Conservation (phyloP, 768 basidiomycete genomes). For the Postia placenta region DNA sequence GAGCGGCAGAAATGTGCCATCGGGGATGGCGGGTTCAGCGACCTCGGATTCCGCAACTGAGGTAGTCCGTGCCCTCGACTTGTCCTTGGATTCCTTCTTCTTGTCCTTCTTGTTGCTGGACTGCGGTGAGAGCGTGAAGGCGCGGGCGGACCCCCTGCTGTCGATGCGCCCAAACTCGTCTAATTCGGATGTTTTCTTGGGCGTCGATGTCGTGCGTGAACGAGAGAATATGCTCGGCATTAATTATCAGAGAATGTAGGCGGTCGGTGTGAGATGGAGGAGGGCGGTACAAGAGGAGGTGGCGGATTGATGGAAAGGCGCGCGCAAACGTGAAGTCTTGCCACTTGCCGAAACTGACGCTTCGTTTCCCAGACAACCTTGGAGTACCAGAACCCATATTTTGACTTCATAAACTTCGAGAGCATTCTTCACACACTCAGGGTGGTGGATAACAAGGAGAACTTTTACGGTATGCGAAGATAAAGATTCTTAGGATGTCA, state of each 20-base stretch:
- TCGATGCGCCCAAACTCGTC: slow-evolving; percentile 67
- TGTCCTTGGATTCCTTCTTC: slow-evolving; percentile 34
- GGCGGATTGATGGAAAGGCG: background rate
- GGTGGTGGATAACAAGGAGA: background rate
- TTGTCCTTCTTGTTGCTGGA: slow-evolving; percentile 46
- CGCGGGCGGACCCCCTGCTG: slow-evolving; percentile 38
- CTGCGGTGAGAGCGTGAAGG: slow-evolving; percentile 16
- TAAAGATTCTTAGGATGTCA: background rate
- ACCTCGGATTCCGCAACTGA: slow-evolving; percentile 29
- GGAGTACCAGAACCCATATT: background rate
- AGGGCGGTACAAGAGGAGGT: slow-evolving; percentile 5
- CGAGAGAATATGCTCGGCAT: slow-evolving; percentile 78
- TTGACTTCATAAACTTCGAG: background rate
- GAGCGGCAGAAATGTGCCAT: slow-evolving; percentile 30
- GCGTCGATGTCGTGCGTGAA: slow-evolving; percentile 54
- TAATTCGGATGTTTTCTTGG: slow-evolving; percentile 26
- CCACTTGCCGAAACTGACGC: background rate
- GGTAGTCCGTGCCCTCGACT: slow-evolving; percentile 36
- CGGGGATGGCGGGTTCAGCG: slow-evolving; percentile 24
- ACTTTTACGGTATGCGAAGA: background rate
- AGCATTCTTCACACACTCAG: background rate
- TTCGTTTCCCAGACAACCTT: background rate
- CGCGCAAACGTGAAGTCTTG: slow-evolving; percentile 5
- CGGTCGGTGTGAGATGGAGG: slow-evolving; percentile 5
- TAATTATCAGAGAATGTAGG: slow-evolving; percentile 21